Percentiles rank a stretch among this genome's conserved stretches.
Evolutionary conservation across 257 asterid genomes (phyloP).

Genomic region (Jacaranda mimosifolia): DNA sequence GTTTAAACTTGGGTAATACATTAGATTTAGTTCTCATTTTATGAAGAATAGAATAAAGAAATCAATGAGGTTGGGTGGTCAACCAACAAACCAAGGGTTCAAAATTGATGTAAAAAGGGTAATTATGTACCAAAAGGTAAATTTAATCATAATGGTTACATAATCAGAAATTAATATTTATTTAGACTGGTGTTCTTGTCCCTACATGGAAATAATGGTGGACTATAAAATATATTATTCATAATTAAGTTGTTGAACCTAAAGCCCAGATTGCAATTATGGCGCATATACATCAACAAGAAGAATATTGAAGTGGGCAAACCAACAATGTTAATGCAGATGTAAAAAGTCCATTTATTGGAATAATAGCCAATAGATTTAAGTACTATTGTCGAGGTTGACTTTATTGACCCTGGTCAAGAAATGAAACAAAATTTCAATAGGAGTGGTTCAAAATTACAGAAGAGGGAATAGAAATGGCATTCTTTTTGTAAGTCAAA

Average conservation of each 20-base stretch:
- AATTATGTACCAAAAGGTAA: not conserved
- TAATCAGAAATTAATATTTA: not conserved
- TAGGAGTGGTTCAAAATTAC: not conserved
- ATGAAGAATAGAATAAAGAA: not conserved
- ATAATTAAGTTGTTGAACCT: slow-evolving; percentile 8
- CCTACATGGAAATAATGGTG: slow-evolving; percentile 2
- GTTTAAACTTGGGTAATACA: not conserved
- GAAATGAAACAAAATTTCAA: not conserved
- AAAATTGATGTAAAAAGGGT: not conserved
- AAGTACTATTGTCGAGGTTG: not conserved
- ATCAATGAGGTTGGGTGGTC: not conserved
- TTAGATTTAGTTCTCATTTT: not conserved
- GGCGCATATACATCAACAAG: not conserved
- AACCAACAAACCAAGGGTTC: not conserved
- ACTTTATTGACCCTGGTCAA: not conserved
- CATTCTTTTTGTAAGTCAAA: not conserved
- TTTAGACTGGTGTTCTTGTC: not conserved
- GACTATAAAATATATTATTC: slow-evolving; percentile 8
- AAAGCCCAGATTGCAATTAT: slow-evolving; percentile 32
- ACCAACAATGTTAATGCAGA: not conserved
- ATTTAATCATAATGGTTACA: not conserved
- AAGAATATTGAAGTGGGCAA: not conserved
- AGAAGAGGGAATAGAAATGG: not conserved
- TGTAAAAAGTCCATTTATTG: not conserved
- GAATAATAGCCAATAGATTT: not conserved